Conservation (phyloP, 164 flowering plant genomes). For the Chimonanthus praecox region DNA sequence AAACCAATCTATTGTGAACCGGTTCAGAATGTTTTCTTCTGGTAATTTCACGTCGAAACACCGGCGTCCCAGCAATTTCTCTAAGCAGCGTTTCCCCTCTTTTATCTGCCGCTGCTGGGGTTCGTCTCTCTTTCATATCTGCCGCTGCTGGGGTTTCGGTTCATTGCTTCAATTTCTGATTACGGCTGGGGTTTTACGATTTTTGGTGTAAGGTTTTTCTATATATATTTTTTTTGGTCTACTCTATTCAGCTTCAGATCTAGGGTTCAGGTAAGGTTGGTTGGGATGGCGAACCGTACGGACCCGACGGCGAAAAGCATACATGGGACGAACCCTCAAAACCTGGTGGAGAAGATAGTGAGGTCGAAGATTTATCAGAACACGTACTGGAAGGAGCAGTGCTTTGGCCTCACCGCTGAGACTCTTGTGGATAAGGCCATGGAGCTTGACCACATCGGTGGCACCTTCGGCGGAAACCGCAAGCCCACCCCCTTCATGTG, state of each 20-base stretch:
- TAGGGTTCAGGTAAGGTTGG: not conserved
- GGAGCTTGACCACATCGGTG: conserved; percentile 94
- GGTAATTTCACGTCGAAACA: no score
- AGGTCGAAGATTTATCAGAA: conserved; percentile 87
- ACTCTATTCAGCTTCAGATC: not conserved
- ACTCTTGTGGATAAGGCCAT: conserved; percentile 96
- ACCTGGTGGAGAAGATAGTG: conserved; percentile 89
- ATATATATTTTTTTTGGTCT: not conserved
- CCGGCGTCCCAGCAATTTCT: no score
- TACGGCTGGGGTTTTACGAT: not conserved
- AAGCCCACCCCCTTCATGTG: conserved; percentile 94
- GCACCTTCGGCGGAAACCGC: conserved; percentile 83
- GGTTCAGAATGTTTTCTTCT: no score
- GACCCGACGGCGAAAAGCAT: conserved; percentile 91
- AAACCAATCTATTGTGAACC: no score
- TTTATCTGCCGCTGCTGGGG: no score
- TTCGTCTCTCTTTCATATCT: no score
- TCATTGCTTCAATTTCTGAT: not conserved
- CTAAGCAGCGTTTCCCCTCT: no score
- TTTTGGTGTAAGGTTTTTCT: not conserved
- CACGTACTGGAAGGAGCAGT: conserved; percentile 97
- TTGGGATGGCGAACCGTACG: conserved; percentile 87
- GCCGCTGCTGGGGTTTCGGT: not conserved
- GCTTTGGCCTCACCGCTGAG: conserved; percentile 95
- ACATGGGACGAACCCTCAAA: conserved; percentile 90